A percentile compares a stretch with the other conserved stretches of the same genome.
Conservation (phyloP, 805 yeast genomes). For the Torulaspora indica region DNA sequence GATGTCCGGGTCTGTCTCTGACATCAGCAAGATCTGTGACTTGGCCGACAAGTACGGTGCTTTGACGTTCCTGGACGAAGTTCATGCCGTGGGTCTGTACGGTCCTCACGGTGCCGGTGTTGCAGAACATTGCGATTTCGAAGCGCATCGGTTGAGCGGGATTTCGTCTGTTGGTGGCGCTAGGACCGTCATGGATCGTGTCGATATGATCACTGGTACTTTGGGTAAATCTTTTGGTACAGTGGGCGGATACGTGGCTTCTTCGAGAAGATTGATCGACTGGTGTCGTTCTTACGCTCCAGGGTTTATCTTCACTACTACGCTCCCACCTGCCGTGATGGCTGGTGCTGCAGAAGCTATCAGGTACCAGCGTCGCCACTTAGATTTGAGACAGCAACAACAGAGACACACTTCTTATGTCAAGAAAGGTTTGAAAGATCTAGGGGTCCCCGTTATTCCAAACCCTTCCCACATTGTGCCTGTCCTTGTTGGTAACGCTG, state of each 20-base stretch:
- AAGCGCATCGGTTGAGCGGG: constrained; percentile 68
- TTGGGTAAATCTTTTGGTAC: constrained; percentile 95
- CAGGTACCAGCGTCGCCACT: constrained; percentile 71
- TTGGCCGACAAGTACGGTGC: constrained; percentile 98
- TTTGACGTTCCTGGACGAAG: constrained; percentile 93
- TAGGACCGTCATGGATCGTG: constrained; percentile 74
- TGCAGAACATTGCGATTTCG: constrained; percentile 92
- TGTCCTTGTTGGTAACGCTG: constrained; percentile 89
- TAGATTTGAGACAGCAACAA: constrained; percentile 74
- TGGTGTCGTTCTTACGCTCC: constrained; percentile 97
- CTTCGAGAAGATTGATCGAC: constrained; percentile 74
- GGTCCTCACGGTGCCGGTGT: constrained; percentile 99
- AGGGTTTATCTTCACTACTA: constrained; percentile 94
- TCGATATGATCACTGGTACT: constrained; percentile 96
- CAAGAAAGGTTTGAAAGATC: constrained; percentile 57
- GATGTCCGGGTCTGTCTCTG: constrained; percentile 97
- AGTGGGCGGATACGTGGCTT: constrained; percentile 98
- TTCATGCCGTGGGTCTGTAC: constrained; percentile 97
- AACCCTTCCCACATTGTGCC: constrained; percentile 98
- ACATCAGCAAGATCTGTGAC: constrained; percentile 87
- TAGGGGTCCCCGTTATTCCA: constrained; percentile 93
- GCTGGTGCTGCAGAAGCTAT: constrained; percentile 90
- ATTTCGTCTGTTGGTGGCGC: constrained; percentile 45
- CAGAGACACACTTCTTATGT: constrained; percentile 83
- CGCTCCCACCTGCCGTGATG: constrained; percentile 97